Evolutionary conservation across 768 basidiomycete genomes (phyloP), one percentile per base, ranked within the genome.

Genomic region (Naganishia onofrii): DNA sequence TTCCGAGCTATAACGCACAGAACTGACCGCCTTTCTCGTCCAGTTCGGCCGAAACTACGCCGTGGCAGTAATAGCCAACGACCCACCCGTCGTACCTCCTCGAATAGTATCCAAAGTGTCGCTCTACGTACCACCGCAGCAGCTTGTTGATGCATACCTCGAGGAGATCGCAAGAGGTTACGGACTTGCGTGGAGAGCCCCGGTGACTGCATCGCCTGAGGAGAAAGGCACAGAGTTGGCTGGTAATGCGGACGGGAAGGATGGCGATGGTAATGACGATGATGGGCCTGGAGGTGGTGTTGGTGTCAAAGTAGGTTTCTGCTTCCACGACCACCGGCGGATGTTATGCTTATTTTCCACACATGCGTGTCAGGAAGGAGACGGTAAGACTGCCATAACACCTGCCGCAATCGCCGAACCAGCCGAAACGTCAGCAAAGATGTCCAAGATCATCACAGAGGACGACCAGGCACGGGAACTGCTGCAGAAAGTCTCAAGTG

Each of bases 111-210:
- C 85, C 75, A 97, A 97, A 80, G 81, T 94, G 17, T 76, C 82
- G 21, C 81, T 88, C 34, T 85, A 84, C 66, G 89, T 89, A 3
- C 95, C 95, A 12, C 84, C 89, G 0, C 34, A 84, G 8, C 85
- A 87, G 34, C 84, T 97, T 7, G 91, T 98, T 10, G 89, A 96
- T 75, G 91, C 86, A 21, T 98, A 97, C 81, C 84, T 97, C 19
- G 82, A 82, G 58, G 93, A 96, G 81, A 97, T 98, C 73, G 89
- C 93, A 0, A 90, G 87, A 78, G 92, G 88, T 12, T 97, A 96
- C 76, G 86, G 87, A 15, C 85, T 93, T 17, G 81, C 84, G 51
- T 94, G 90, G 89, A 55, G 34, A 68, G 70, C 70, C n/a, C 77
- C 74, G 31, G 75, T 79, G 66, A 79, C 76, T 7, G 42, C 42